phyloP scores from a whole-genome alignment of 305 asterid species.

The Euphrasia arctica region DNA sequence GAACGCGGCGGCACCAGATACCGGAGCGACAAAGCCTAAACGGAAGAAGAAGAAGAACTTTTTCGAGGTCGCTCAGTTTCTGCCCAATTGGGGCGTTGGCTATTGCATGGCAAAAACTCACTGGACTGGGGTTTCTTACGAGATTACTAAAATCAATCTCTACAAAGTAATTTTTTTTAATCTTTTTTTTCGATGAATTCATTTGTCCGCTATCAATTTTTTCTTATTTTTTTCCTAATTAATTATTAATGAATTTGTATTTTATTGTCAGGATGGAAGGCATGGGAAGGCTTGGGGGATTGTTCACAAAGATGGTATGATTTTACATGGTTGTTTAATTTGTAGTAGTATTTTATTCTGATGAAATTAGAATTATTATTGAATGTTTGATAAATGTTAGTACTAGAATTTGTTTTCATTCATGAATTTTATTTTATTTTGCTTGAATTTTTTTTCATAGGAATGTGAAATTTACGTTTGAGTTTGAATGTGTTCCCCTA shows the following conservation, averaged over 20 bases:
- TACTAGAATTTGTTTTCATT: not conserved
- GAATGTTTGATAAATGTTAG: not conserved
- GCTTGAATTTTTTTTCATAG: too few relatives aligned
- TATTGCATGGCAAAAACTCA: slow-evolving; percentile 70
- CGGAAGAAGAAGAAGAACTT: slow-evolving; percentile 86
- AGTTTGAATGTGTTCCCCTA: too few relatives aligned
- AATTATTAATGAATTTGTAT: slow-evolving; percentile 10
- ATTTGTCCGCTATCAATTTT: not conserved
- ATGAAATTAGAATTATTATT: not conserved
- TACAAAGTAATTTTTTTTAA: slow-evolving; percentile 45
- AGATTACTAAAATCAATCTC: slow-evolving; percentile 80
- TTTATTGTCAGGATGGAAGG: slow-evolving; percentile 61
- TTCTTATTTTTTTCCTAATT: not conserved
- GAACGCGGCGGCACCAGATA: slow-evolving; percentile 30
- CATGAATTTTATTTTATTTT: not conserved
- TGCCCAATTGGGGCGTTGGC: slow-evolving; percentile 90
- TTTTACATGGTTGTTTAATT: not conserved
- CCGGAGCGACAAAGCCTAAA: slow-evolving; percentile 42
- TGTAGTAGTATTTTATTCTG: not conserved
- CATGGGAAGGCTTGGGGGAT: slow-evolving; percentile 77
- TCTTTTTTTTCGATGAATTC: not conserved
- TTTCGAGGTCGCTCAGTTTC: slow-evolving; percentile 47
- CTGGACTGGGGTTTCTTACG: slow-evolving; percentile 49
- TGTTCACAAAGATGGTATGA: slow-evolving; percentile 71
- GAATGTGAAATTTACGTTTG: too few relatives aligned